Percentiles rank a stretch among this genome's conserved stretches.
Conservation (phyloP, 2,329 filamentous ascomycete genomes). For the Verticillium tricorpus region DNA sequence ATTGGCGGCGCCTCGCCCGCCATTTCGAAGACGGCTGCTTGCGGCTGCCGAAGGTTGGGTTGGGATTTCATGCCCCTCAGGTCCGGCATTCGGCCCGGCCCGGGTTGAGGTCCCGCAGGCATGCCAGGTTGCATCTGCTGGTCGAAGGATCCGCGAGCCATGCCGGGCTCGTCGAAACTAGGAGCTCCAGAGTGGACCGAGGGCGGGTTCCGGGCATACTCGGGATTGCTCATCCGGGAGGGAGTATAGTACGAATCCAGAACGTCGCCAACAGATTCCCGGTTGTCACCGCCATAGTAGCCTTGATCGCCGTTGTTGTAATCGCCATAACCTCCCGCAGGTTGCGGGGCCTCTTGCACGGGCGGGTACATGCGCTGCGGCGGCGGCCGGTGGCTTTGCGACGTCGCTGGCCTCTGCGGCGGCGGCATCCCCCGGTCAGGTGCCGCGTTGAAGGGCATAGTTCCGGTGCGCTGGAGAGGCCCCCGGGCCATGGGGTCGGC, state of each 20-base stretch:
- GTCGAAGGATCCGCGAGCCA: slow-evolving; percentile 40
- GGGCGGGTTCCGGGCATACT: slow-evolving; percentile 9
- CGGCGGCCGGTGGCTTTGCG: slow-evolving; percentile 45
- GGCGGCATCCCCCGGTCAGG: slow-evolving; percentile 41
- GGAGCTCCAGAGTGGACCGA: not conserved
- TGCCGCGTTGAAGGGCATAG: slow-evolving; percentile 41
- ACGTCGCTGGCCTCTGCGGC: slow-evolving; percentile 45
- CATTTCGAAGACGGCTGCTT: slow-evolving; percentile 72
- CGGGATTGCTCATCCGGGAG: slow-evolving; percentile 19
- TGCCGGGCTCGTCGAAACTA: not conserved
- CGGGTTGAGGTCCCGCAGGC: slow-evolving; percentile 39
- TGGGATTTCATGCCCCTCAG: slow-evolving; percentile 62
- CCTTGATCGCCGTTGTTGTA: slow-evolving; percentile 34
- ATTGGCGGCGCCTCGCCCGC: slow-evolving; percentile 56
- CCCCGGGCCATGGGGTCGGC: slow-evolving; percentile 25
- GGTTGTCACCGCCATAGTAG: not conserved
- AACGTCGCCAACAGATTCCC: slow-evolving; percentile 15
- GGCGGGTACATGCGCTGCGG: slow-evolving; percentile 48
- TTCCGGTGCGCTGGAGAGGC: slow-evolving; percentile 34
- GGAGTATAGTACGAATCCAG: slow-evolving; percentile 19
- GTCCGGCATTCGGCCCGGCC: slow-evolving; percentile 46
- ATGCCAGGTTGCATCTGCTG: slow-evolving; percentile 36
- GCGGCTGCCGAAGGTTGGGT: slow-evolving; percentile 58
- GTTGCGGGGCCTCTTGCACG: slow-evolving; percentile 32
- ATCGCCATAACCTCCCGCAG: slow-evolving; percentile 21